phyloP scores from a whole-genome alignment of 192 early-diverging fungal species.

The Backusella tuberculispora region DNA sequence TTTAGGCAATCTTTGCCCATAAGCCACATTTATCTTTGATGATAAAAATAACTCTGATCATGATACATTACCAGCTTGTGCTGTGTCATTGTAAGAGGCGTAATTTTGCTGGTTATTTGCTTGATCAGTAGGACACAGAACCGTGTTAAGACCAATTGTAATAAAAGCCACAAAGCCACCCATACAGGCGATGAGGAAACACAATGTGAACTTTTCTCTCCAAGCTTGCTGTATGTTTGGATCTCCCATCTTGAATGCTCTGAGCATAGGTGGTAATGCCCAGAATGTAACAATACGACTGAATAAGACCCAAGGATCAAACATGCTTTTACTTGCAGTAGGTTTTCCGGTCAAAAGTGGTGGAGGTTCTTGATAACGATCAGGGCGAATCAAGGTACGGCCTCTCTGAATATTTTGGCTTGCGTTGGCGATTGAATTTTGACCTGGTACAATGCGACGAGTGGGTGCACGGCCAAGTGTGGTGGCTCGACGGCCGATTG shows the following conservation, averaged over 20 bases:
- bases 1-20: background rate
- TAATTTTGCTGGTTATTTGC: conserved; percentile 56
- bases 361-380: conserved; percentile 65
- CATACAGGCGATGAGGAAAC: conserved; percentile 79
- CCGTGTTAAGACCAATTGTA: conserved; percentile 70
- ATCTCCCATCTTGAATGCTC: conserved; percentile 58
- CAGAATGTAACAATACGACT: conserved; percentile 72
- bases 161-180: conserved; percentile 82
- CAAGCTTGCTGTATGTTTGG: conserved; percentile 79
- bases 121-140: conserved; percentile 61
- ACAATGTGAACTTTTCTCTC: conserved; percentile 80
- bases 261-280: conserved; percentile 64
- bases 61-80: conserved; percentile 24
- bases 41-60: background rate
- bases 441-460: conserved; percentile 40
- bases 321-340: conserved; percentile 39
- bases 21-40: background rate
- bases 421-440: conserved; percentile 39
- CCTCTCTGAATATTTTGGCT: conserved; percentile 70
- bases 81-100: conserved; percentile 47
- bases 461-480: conserved; percentile 43
- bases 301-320: conserved; percentile 70
- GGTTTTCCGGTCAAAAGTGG: conserved; percentile 69
- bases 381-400: conserved; percentile 73
- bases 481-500: conserved; percentile 25